phyloP scores from a whole-genome alignment of 495 filamentous ascomycete genomes.

The Tuber borchii region DNA sequence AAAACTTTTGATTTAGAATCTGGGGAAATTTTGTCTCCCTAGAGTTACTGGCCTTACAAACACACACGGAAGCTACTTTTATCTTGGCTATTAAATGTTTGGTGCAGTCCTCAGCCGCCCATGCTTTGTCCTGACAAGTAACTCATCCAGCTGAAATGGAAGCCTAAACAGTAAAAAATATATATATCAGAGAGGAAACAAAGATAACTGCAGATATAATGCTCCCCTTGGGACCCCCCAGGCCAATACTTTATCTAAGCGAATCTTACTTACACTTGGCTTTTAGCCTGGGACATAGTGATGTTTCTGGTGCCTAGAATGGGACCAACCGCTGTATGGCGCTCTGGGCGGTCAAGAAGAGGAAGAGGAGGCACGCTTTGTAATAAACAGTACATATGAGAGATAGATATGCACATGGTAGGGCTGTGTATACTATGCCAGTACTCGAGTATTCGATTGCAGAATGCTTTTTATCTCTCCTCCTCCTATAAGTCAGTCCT shows the following conservation, averaged over 20 bases:
- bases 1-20: neutral
- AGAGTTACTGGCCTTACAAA: neutral
- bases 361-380: neutral
- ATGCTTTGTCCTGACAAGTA: neutral
- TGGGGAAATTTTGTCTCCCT: neutral
- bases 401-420: neutral
- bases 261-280: neutral
- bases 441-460: neutral
- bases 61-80: neutral
- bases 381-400: neutral
- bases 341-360: neutral
- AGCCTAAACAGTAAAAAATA: neutral
- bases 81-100: neutral
- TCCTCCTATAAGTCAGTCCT: neutral
- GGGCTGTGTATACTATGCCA: slow-evolving; percentile 2
- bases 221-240: neutral
- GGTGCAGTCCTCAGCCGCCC: neutral
- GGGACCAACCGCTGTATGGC: neutral
- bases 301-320: neutral
- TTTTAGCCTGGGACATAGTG: neutral
- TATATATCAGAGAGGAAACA: neutral
- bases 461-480: neutral
- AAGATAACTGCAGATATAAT: neutral
- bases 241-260: neutral
- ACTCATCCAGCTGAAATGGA: neutral